Evolutionary conservation across 441 rosid species (phyloP), one percentile per base, ranked within the genome.

Genomic region (Gossypium schwendimanii): DNA sequence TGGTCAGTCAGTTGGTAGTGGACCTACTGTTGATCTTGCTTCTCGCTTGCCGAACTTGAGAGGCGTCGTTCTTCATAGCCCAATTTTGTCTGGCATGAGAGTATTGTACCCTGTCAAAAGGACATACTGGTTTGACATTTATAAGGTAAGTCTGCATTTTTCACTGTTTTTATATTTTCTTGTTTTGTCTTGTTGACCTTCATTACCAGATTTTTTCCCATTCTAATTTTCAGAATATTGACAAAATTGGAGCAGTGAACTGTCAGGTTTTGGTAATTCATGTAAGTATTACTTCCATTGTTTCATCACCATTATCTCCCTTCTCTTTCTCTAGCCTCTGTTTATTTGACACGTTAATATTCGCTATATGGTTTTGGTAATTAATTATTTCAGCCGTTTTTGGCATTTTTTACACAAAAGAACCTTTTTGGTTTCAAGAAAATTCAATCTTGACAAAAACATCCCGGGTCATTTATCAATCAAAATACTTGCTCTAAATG

Each of bases 241-340:
- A 89, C 85, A 94, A 94, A 82, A 89, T 94, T 49, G 87, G 94
- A 55, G 60, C 81, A 81, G 93, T 89, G 76, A 84, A 78, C 58
- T 90, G 97, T 78, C 91, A 88, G 54, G 97, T 90, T 76, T 80
- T 94, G 53, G 82, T 94, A 58, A 87, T 94, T 79, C 98, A 94
- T 77, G 97, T 94, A 81, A 90, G 95, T 85, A 21, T 31, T 28
- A 15, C 41, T 60, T 71, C 26, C 68, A 63, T 76, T 66, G 36
- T 59, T 31, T 15, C 74, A 67, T 24, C 24, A 49, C 21, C 58
- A 47, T 47, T 44, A 2, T 14, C 70, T 65, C 41, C 11, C 39
- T 45, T 3, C 12, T 21, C 20, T 65, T 15, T 65, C 70, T 64
- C 8, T 63, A 9, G 24, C 14, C 28, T 63, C 52, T 15, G 3